Evolutionary conservation across 495 filamentous ascomycete genomes (phyloP).

Genomic region (Podospora pseudocomata): DNA sequence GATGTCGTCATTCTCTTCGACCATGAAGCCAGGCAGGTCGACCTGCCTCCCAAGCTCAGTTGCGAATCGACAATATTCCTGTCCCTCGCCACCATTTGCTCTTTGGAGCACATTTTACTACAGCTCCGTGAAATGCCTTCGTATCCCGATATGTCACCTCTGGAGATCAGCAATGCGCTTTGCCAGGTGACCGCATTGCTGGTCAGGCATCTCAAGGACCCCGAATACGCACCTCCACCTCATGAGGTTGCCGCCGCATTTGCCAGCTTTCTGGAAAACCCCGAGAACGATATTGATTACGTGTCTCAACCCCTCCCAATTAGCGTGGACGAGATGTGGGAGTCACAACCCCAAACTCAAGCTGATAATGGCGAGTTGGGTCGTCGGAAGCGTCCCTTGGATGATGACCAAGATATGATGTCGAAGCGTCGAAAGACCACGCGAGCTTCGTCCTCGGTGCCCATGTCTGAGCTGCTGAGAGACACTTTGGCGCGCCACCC

Average conservation of each 20-base stretch:
- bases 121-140: constrained; percentile 31
- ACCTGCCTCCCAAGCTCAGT: constrained; percentile 16
- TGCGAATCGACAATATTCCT: constrained; percentile 29
- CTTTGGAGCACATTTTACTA: constrained; percentile 41
- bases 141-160: constrained; percentile 22
- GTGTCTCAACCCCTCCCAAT: constrained; percentile 35
- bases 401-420: background rate
- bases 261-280: constrained; percentile 32
- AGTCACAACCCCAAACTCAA: constrained; percentile 18
- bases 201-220: constrained; percentile 31
- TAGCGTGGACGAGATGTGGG: constrained; percentile 36
- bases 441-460: constrained; percentile 13
- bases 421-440: constrained; percentile 24
- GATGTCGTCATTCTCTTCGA: constrained; percentile 45
- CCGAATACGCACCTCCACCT: constrained; percentile 29
- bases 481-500: constrained; percentile 19
- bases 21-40: constrained; percentile 30
- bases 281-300: constrained; percentile 33
- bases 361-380: constrained; percentile 9
- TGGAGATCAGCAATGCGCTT: constrained; percentile 42
- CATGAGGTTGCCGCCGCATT: constrained; percentile 38
- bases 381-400: constrained; percentile 36
- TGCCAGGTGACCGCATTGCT: constrained; percentile 32
- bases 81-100: constrained; percentile 35
- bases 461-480: constrained; percentile 28